Evolutionary conservation across 345 rosid genomes (phyloP).

Genomic region (Fremontodendron californicum): DNA sequence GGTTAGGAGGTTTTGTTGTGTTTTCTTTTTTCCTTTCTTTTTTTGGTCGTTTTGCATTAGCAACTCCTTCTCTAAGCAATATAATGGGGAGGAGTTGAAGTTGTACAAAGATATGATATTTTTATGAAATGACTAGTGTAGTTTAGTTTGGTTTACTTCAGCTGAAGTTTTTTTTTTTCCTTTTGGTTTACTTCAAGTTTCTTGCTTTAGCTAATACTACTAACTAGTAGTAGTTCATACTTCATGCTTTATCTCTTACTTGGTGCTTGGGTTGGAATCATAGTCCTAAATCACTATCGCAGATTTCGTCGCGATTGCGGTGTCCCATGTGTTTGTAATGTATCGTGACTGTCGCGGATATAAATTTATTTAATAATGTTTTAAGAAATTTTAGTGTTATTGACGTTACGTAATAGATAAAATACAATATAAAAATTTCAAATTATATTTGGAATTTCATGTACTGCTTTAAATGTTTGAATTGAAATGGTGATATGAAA

Average conservation of each 20-base stretch:
- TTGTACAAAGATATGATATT: constrained; percentile 39
- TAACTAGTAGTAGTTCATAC: not conserved
- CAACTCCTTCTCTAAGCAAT: not conserved
- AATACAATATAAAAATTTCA: too few species aligned
- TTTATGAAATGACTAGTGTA: constrained; percentile 33
- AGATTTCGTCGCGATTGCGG: too few species aligned
- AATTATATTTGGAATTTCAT: not conserved
- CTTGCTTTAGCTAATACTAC: constrained; percentile 9
- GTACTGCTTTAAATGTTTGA: not conserved
- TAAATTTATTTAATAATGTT: too few species aligned
- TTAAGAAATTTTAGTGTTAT: too few species aligned
- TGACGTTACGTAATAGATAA: too few species aligned
- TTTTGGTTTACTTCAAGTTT: constrained; percentile 9
- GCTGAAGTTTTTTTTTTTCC: too few species aligned
- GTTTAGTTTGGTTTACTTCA: constrained; percentile 6
- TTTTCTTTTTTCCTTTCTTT: not conserved
- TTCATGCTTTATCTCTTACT: not conserved
- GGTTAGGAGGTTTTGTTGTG: not conserved
- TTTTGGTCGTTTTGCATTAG: constrained; percentile 11
- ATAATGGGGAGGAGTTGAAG: constrained; percentile 20
- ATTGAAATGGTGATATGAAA: not conserved
- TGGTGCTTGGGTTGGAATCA: constrained; percentile 1
- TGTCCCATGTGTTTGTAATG: too few species aligned
- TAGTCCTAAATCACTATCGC: too few species aligned
- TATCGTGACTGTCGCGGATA: too few species aligned